These are phyloP conservation scores for Ciborinia camelliae DNA, from an alignment of 2,329 filamentous ascomycete genomes.

Conservation along the genomic window DNA sequence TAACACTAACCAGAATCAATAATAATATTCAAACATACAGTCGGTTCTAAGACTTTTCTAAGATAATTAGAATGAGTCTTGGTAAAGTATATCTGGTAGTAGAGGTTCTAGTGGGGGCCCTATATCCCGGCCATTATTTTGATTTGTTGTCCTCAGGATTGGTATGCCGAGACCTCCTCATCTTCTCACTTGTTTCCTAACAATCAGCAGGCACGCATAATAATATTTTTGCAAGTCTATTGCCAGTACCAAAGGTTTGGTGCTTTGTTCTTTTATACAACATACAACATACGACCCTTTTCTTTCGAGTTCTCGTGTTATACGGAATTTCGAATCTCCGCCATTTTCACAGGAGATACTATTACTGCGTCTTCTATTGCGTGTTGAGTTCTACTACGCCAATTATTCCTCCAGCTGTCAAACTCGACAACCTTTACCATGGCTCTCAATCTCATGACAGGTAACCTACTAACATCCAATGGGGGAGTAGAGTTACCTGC, in stretches of 20 bases:
- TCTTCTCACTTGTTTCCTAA: background rate
- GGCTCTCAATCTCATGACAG: background rate
- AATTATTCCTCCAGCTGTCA: background rate
- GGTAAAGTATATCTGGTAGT: background rate
- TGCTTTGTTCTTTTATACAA: background rate
- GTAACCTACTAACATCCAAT: conserved; percentile 6
- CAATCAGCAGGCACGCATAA: background rate
- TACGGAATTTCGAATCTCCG: background rate
- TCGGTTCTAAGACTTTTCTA: too few relatives aligned
- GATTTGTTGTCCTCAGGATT: background rate
- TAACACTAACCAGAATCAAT: too few relatives aligned
- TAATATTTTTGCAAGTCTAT: background rate
- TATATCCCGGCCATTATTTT: background rate
- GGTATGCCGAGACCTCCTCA: background rate
- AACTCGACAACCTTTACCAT: background rate
- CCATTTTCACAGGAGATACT: background rate
- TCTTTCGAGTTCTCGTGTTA: background rate
- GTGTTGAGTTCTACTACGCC: background rate
- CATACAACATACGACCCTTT: background rate
- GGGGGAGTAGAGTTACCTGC: background rate
- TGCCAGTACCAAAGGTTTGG: background rate
- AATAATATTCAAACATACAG: background rate
- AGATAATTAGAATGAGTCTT: background rate
- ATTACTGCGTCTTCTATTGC: background rate
- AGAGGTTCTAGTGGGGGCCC: background rate